phyloP scores from a whole-genome alignment of 176 grass and related monocot genomes.

The Pontederia crassipes region DNA sequence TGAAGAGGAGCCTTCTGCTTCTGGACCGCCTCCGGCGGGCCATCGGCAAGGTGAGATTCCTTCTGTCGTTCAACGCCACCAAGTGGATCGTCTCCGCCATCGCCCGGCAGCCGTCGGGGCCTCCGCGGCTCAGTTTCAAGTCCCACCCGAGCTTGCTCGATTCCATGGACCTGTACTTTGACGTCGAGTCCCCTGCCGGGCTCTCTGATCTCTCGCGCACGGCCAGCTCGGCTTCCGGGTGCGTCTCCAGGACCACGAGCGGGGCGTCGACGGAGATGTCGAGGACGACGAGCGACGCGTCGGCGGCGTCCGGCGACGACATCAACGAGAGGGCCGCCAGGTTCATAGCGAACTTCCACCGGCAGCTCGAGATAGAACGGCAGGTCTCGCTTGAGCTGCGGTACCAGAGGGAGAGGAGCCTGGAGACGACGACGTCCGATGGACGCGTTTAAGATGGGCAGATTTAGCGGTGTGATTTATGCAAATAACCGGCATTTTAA shows the following conservation, averaged over 20 bases:
- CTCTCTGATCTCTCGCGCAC: not conserved
- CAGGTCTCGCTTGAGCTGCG: conserved; percentile 68
- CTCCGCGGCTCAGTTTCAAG: conserved; percentile 35
- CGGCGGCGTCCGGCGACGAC: conserved; percentile 23
- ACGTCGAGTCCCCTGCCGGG: not conserved
- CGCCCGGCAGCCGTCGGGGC: not conserved
- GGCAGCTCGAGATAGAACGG: conserved; percentile 58
- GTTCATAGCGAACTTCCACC: conserved; percentile 57
- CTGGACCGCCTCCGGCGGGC: conserved; percentile 33
- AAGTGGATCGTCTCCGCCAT: conserved; percentile 46
- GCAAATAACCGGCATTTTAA: no score
- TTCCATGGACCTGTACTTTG: conserved; percentile 10
- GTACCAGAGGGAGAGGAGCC: conserved; percentile 26
- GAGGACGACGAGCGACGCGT: conserved; percentile 13
- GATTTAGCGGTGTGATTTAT: no score
- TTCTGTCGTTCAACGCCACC: conserved; percentile 58
- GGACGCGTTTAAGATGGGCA: no score
- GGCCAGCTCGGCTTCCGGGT: not conserved
- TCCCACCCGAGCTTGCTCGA: conserved; percentile 36
- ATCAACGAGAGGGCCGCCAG: conserved; percentile 46
- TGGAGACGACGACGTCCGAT: conserved; percentile 18
- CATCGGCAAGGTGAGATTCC: conserved; percentile 52
- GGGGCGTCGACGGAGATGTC: conserved; percentile 5
- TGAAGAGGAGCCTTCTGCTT: conserved; percentile 3
- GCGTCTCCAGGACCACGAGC: conserved; percentile 35